A percentile compares a stretch with the other conserved stretches of the same genome.
Evolutionary conservation across 83 land plant genomes (phyloP).

Genomic region (Isoetes engelmannii): DNA sequence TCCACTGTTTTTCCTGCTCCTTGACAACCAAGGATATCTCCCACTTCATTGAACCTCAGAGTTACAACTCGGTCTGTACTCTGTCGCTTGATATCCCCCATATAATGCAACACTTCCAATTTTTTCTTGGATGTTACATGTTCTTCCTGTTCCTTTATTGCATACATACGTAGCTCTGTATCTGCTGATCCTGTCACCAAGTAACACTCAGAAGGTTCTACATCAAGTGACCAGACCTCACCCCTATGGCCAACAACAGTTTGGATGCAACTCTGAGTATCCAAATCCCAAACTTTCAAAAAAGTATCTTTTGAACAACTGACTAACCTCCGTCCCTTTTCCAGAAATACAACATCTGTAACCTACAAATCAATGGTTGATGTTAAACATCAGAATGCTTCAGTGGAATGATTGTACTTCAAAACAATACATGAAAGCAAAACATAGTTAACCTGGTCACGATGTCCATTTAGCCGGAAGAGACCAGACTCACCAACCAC

Average conservation of each 20-base stretch:
- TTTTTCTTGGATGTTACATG: slow-evolving; percentile 35
- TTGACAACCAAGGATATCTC: slow-evolving; percentile 79
- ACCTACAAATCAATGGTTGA: slow-evolving; percentile 78
- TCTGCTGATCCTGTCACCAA: slow-evolving; percentile 91
- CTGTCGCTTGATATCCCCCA: slow-evolving; percentile 80
- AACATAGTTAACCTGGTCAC: slow-evolving; percentile 99
- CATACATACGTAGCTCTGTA: slow-evolving; percentile 60
- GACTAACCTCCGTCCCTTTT: slow-evolving; percentile 67
- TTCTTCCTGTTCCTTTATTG: slow-evolving; percentile 22
- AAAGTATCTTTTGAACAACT: slow-evolving; percentile 89
- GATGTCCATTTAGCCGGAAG: slow-evolving; percentile 82
- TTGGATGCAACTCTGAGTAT: slow-evolving; percentile 83
- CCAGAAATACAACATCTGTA: slow-evolving; percentile 84
- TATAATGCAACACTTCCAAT: slow-evolving; percentile 60
- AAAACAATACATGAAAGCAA: too few species aligned
- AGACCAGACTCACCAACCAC: slow-evolving; percentile 91
- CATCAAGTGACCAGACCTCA: slow-evolving; percentile 96
- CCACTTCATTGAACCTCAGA: slow-evolving; percentile 61
- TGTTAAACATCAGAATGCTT: too few species aligned
- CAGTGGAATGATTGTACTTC: too few species aligned
- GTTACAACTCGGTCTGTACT: slow-evolving; percentile 72
- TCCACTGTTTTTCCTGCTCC: slow-evolving; percentile 80
- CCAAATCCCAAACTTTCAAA: slow-evolving; percentile 91
- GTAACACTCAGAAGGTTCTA: slow-evolving; percentile 59
- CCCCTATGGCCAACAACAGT: slow-evolving; percentile 77